These are phyloP conservation scores for Megacollybia marginata DNA, from an alignment of 768 basidiomycete genomes.

Conservation along the genomic window DNA sequence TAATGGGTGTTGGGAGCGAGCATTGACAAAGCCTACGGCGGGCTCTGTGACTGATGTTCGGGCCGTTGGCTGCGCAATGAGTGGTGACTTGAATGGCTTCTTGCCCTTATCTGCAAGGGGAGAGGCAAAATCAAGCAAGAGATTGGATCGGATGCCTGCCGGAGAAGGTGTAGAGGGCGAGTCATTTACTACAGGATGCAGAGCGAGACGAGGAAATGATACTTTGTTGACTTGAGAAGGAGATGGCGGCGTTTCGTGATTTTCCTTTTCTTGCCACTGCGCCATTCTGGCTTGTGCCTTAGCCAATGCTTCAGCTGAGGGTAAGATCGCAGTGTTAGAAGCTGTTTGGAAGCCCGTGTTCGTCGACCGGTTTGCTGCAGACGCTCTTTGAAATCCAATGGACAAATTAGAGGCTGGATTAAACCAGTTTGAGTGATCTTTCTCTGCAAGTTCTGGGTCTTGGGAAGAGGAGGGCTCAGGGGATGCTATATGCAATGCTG, in stretches of 20 bases:
- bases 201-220: background rate
- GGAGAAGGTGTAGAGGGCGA: background rate
- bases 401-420: constrained; percentile 20
- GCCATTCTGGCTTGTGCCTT: constrained; percentile 46
- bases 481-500: constrained; percentile 8
- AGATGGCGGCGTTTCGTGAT: background rate
- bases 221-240: background rate
- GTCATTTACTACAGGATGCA: background rate
- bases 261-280: constrained; percentile 33
- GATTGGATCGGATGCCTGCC: background rate
- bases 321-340: constrained; percentile 32
- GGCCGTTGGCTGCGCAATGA: constrained; percentile 16
- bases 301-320: constrained; percentile 47
- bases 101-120: constrained; percentile 2
- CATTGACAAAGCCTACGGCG: constrained; percentile 9
- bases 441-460: constrained; percentile 26
- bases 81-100: constrained; percentile 24
- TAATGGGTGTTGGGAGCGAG: constrained; percentile 30
- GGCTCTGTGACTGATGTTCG: constrained; percentile 1
- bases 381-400: constrained; percentile 31
- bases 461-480: constrained; percentile 30
- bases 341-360: constrained; percentile 22
- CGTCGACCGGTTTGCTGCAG: constrained; percentile 9
- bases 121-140: background rate
- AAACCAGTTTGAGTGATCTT: constrained; percentile 46